Evolutionary conservation across 2,329 filamentous ascomycete species (phyloP), one percentile per base, ranked within the genome.

Genomic region (Cordyceps tenuipes): DNA sequence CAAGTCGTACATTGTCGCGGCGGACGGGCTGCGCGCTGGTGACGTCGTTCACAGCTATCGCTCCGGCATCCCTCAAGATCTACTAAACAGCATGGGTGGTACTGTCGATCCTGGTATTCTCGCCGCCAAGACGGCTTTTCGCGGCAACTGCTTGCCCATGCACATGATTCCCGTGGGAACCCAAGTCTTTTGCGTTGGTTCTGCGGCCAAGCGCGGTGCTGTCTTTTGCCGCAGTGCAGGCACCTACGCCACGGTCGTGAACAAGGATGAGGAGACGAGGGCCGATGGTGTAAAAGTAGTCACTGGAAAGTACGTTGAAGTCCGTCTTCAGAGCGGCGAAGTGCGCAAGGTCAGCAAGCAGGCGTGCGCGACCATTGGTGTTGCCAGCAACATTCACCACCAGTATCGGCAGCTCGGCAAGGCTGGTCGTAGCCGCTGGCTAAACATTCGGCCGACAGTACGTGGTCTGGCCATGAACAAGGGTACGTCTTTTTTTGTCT

Each of bases 391-490:
- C 75, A 84, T 88, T 51, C 88, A 96, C 72, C 88, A 91, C 73
- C 90, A 96, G 66, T 96, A 95, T 75, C 82, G 85, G 65, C 90
- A 94, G 70, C 82, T 99, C 61, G 95, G 95, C 68, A 99, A 99
- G 78, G 94, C 94, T 67, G 94, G 94, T 71, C 85, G 95, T 68
- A 91, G 88, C 67, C 85, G 94, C 70, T 97, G 91, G 92, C 76
- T 97, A 66, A 94, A 94, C 71, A 96, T 95, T 70, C 82, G 94
- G 66, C 94, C 94, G 17, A 97, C 94, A 0, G 94, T 99, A 49
- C 87, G 95, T 79, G 95, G 94, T 88, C 78, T 97, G 68, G 94
- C 95, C 64, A 99, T 99, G 95, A 99, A 99, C 79, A 91, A 93
- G 73, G 85, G 89, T 90, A 77, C 70, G 82, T 73, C 26, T 43